phyloP scores from a whole-genome alignment of 2,329 filamentous ascomycete species.

The Calonectria henricotiae region DNA sequence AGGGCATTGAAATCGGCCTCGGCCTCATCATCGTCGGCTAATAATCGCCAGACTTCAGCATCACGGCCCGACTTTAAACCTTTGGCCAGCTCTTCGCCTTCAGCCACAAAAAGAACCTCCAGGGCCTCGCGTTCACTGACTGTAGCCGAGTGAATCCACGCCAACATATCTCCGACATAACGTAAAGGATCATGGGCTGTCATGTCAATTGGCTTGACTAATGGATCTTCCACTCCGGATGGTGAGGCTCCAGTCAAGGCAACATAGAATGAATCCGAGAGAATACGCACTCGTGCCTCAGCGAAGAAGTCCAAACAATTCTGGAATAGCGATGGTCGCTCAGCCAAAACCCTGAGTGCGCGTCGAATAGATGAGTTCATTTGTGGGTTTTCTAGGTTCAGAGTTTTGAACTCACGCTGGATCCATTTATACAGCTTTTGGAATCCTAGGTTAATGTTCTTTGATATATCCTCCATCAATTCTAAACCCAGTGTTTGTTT shows the following conservation, averaged over 20 bases:
- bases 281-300: conserved; percentile 87
- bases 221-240: conserved; percentile 72
- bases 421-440: conserved; percentile 98
- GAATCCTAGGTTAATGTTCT: conserved; percentile 89
- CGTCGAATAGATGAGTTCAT: conserved; percentile 88
- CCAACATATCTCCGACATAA: conserved; percentile 97
- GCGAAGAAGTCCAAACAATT: conserved; percentile 95
- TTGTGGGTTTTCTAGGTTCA: conserved; percentile 95
- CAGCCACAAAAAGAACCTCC: conserved; percentile 91
- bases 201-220: conserved; percentile 92
- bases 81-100: conserved; percentile 89
- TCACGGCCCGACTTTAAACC: conserved; percentile 86
- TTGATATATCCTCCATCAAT: conserved; percentile 91
- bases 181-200: conserved; percentile 92
- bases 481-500: conserved; percentile 91
- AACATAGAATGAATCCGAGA: conserved; percentile 91
- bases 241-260: conserved; percentile 84
- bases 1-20: conserved; percentile 81
- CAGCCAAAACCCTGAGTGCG: conserved; percentile 89
- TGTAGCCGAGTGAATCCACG: conserved; percentile 94
- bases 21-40: conserved; percentile 71
- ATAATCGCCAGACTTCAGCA: conserved; percentile 86
- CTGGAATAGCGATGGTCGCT: conserved; percentile 91
- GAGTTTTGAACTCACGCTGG: conserved; percentile 90
- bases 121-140: conserved; percentile 95